Conservation (phyloP, 2,329 filamentous ascomycete species). For the Pseudomassariella vexata region DNA sequence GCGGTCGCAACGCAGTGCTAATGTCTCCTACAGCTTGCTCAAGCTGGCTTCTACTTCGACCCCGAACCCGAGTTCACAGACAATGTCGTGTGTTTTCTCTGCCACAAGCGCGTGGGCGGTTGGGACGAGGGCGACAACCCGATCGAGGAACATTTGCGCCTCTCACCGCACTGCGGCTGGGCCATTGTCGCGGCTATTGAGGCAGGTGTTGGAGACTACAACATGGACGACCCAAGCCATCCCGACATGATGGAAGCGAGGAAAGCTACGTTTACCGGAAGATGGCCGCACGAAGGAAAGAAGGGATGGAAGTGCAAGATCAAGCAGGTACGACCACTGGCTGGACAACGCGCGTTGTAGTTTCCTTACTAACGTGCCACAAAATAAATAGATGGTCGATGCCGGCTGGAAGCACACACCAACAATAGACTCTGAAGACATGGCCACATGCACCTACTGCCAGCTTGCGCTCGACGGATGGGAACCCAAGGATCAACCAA, state of each 20-base stretch:
- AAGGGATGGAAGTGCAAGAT: constrained; percentile 85
- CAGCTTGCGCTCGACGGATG: constrained; percentile 85
- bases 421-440: constrained; percentile 75
- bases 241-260: constrained; percentile 47
- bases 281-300: constrained; percentile 87
- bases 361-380: constrained; percentile 13
- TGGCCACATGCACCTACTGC: constrained; percentile 89
- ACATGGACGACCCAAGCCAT: constrained; percentile 67
- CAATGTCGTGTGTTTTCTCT: constrained; percentile 87
- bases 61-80: constrained; percentile 72
- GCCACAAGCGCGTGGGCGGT: constrained; percentile 76
- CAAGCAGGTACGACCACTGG: constrained; percentile 61
- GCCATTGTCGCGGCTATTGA: constrained; percentile 65
- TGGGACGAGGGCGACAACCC: constrained; percentile 89
- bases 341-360: neutral
- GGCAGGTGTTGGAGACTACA: constrained; percentile 55
- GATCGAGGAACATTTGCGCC: constrained; percentile 76
- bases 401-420: constrained; percentile 95
- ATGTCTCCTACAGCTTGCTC: constrained; percentile 60
- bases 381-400: constrained; percentile 79
- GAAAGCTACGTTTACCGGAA: constrained; percentile 63
- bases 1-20: constrained; percentile 4
- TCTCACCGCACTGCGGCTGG: constrained; percentile 81
- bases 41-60: constrained; percentile 85
- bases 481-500: constrained; percentile 87